These are phyloP conservation scores for Mucor circinelloides DNA, from an alignment of 371 early-diverging fungal species.

Conservation along the genomic window DNA sequence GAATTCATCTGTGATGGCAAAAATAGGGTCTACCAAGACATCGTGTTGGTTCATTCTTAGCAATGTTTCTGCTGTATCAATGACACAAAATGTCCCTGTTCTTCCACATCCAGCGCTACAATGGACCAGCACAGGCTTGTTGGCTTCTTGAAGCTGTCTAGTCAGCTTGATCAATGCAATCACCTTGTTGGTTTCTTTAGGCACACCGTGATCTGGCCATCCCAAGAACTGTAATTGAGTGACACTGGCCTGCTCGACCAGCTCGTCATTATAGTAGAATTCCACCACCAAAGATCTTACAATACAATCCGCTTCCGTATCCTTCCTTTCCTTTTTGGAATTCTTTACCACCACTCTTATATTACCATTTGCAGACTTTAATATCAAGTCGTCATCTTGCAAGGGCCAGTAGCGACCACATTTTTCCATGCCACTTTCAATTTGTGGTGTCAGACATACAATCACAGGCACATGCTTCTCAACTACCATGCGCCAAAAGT, in stretches of 20 bases:
- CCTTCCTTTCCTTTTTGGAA: slow-evolving; percentile 5
- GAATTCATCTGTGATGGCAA: slow-evolving; percentile 66
- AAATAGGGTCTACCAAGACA: slow-evolving; percentile 61
- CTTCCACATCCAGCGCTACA: slow-evolving; percentile 97
- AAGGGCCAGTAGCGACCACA: slow-evolving; percentile 82
- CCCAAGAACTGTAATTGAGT: slow-evolving; percentile 80
- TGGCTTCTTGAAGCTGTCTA: slow-evolving; percentile 27
- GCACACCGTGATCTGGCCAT: slow-evolving; percentile 92
- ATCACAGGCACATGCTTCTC: slow-evolving; percentile 75
- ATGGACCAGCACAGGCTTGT: slow-evolving; percentile 73
- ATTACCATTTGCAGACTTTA: neutral
- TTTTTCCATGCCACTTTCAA: slow-evolving; percentile 71
- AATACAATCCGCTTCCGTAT: slow-evolving; percentile 12
- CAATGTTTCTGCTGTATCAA: slow-evolving; percentile 38
- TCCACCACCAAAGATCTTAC: slow-evolving; percentile 13
- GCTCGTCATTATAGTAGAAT: slow-evolving; percentile 12
- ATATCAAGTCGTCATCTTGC: slow-evolving; percentile 14
- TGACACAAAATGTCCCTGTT: slow-evolving; percentile 87
- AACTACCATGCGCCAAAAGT: slow-evolving; percentile 92
- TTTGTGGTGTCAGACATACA: slow-evolving; percentile 85
- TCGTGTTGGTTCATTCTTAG: neutral
- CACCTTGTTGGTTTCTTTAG: slow-evolving; percentile 47
- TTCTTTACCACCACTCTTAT: slow-evolving; percentile 11
- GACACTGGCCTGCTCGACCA: slow-evolving; percentile 34
- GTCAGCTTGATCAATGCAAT: slow-evolving; percentile 45